Base-by-base conservation (phyloP, 2,329 filamentous ascomycete genomes). In the Botrytis aclada region DNA sequence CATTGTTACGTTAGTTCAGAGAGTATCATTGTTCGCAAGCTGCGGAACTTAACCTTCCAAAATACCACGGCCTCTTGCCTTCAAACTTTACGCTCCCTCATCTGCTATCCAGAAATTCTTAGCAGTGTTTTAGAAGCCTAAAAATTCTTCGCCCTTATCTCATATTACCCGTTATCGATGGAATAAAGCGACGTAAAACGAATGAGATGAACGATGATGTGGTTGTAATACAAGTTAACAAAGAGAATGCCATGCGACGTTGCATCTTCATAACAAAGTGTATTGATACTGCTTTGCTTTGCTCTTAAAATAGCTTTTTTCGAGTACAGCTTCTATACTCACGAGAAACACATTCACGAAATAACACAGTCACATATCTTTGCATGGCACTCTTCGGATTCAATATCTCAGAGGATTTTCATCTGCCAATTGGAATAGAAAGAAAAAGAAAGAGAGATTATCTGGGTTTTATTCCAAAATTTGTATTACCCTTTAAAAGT, bases 371-470 rank as follows among this genome's bases (percentile, higher is more conserved):
- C 14, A 58, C 1, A 58, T 20, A 2, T 8, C 14, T 58, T 8
- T 32, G 29, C 18, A 60, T 32, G 14, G 32, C 12, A 9, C 20
- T 25, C 20, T 25, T 22, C 32, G 0, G 10, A 14, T 25, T 60
- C 9, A 4, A 2, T 22, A 2, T 34, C 2, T 3, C 2, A 22
- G 22, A 61, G 5, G 14, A 14, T 5, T 2, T 1, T 6, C 12
- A 25, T 8, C 4, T 61, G 10, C n/a, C 20, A 39, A 39, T 34
- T 14, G 14, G 34, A 61, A 12, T 25, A 16, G 6, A 32, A 39
- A 37, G 34, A 25, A 16, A 25, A 2, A 37, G 34, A 25, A 16
- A 25, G 5, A 2, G 2, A 5, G 22, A 2, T 16, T 8, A 22
- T 10, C 16, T 18, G 6, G 3, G 0, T 16, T 3, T 9, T 39